Base-by-base conservation (phyloP, 441 rosid species). In the Euphorbia celastroides region DNA sequence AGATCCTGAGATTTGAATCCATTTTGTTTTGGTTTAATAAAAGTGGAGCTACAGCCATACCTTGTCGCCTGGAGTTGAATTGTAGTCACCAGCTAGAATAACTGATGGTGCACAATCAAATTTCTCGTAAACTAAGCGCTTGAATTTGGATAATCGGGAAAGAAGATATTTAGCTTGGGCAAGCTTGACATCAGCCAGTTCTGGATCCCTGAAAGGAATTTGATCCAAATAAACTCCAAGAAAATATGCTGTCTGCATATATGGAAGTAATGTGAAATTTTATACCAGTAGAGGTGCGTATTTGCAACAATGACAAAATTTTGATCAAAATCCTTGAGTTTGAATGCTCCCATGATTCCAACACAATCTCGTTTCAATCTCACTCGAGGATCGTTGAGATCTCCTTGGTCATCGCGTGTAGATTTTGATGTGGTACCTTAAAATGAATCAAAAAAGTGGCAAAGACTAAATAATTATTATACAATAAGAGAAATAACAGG, bases 311-410 rank as follows among this genome's bases (percentile, higher is more conserved):
- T 78, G 72, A 86, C 74, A 27, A 87, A 51, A 73, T 82, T 88
- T 65, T 68, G 76, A 74, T 79, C 83, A 23, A 78, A 78, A 72
- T 84, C 78, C 59, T 74, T 86, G 77, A 94, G 83, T 77, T 75
- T 81, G 70, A 91, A 89, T 69, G 97, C 99, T 79, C 91, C 89
- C 90, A 89, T 84, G 65, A 89, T 80, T 70, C 97, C 99, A 62
- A 94, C 94, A 78, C 97, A 91, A 69, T 94, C 92, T 0, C 96
- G 93, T 74, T 83, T 88, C 62, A 89, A 78, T 82, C 97, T 86
- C 67, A 91, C 84, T 52, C 64, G 67, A 64, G 90, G 96, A 73
- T 93, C 97, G 70, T 82, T 76, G 54, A 88, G 86, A 86, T 89
- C 96, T 69, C 87, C 89, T 59, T 59, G 78, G 63, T 77, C 82